Conservation (phyloP, 2,329 filamentous ascomycete genomes). For the Penicillium capsulatum region DNA sequence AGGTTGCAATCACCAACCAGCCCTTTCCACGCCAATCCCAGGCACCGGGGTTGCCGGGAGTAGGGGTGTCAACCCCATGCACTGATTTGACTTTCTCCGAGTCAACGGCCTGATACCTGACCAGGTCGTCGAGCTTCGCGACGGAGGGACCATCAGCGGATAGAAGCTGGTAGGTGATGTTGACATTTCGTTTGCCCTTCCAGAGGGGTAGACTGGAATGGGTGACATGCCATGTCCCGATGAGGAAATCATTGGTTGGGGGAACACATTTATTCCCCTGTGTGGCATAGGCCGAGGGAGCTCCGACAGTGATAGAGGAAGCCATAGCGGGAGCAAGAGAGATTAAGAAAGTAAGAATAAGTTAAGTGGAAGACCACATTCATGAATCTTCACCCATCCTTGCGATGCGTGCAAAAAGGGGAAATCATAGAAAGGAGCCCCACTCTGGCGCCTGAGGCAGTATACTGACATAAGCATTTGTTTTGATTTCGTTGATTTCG, state of each 20-base stretch:
- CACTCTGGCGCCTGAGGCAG: not conserved
- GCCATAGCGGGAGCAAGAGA: too few species aligned
- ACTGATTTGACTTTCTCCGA: conserved; percentile 17
- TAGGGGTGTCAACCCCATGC: conserved; percentile 17
- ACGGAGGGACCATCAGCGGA: conserved; percentile 5
- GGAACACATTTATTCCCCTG: conserved; percentile 4
- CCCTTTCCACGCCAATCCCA: conserved; percentile 80
- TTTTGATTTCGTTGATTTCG: too few species aligned
- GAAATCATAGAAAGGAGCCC: too few species aligned
- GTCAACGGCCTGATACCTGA: conserved; percentile 15
- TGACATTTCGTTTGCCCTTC: conserved; percentile 24
- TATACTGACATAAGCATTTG: not conserved
- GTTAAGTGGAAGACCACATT: too few species aligned
- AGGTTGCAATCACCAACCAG: conserved; percentile 65
- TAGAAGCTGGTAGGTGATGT: conserved; percentile 18
- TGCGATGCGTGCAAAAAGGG: too few species aligned
- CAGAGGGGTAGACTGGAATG: conserved; percentile 21
- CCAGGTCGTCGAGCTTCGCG: conserved; percentile 18
- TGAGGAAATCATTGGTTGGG: conserved; percentile 15
- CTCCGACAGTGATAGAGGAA: conserved; percentile 1
- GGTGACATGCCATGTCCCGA: conserved; percentile 24
- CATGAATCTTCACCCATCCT: too few species aligned
- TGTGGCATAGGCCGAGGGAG: conserved; percentile 3
- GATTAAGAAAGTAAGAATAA: too few species aligned
- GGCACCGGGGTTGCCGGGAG: conserved; percentile 30